These are phyloP conservation scores for Podospora pseudopauciseta DNA, from an alignment of 495 filamentous ascomycete genomes.

Conservation along the genomic window DNA sequence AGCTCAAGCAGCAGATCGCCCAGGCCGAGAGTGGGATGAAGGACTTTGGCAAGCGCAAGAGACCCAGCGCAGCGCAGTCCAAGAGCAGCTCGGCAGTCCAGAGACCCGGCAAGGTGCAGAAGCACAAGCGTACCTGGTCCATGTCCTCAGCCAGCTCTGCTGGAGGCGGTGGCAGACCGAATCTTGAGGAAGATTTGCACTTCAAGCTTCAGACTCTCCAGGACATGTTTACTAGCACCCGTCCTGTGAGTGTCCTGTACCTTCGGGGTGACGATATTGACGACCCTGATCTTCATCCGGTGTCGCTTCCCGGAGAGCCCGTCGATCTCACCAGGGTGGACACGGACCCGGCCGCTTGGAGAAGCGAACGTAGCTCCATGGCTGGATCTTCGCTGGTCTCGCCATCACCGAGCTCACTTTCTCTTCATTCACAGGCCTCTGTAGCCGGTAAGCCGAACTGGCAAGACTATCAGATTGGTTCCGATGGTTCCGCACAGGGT, in stretches of 20 bases:
- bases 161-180: conserved; percentile 51
- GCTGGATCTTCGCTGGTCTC: conserved; percentile 63
- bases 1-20: conserved; percentile 83
- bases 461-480: conserved; percentile 46
- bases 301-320: conserved; percentile 67
- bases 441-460: conserved; percentile 45
- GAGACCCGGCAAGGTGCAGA: conserved; percentile 70
- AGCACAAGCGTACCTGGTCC: conserved; percentile 94
- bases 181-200: conserved; percentile 84
- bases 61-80: conserved; percentile 54
- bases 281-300: conserved; percentile 85
- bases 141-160: conserved; percentile 81
- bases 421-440: conserved; percentile 52
- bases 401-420: conserved; percentile 64
- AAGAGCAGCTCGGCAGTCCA: conserved; percentile 48
- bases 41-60: conserved; percentile 83
- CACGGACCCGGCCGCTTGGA: conserved; percentile 51
- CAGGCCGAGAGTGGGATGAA: conserved; percentile 87
- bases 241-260: conserved; percentile 78
- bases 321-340: conserved; percentile 57
- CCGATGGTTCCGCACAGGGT: conserved; percentile 37
- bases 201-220: conserved; percentile 77
- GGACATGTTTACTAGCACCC: conserved; percentile 94
- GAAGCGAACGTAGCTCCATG: conserved; percentile 53
- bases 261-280: conserved; percentile 79